Base-by-base conservation (phyloP, 2,329 filamentous ascomycete species). In the Botrytis tulipae region DNA sequence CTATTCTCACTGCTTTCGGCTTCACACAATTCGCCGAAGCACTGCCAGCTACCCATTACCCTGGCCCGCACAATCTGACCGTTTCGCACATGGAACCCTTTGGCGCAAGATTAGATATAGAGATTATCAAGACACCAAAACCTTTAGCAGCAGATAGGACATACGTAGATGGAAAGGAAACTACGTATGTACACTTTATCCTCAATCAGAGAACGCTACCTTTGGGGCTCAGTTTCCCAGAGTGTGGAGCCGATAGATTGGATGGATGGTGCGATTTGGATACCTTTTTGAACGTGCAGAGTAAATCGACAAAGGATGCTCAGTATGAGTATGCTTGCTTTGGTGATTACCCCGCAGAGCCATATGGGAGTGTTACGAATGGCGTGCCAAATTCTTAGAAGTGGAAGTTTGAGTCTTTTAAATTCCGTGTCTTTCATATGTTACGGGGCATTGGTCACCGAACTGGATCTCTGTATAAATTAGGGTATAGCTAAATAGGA, bases 221-320 rank as follows among this genome's bases (percentile, higher is more conserved):
- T 1, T 83, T 94, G 0, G 90, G 91, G 10, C 82, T 82, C 74
- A 93, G 90, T 78, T 90, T 93, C 75, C 82, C 87, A 1, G 87
- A 89, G 74, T 94, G 92, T 77, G 91, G 88, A 57, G 82, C 77
- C 1, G 80, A 85, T 18, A 83, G 92, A 7, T 87, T 90, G 61
- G 92, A 94, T 80, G 92, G 92, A 0, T 94, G 92, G 92, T 94
- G 92, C 80, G 91, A 94, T 79, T 81, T 94, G 67, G 85, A 86
- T 4, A 90, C 90, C 0, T 94, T 94, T 78, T 78, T 94, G 61
- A 81, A 87, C 74, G 84, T 90, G 8, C 89, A 92, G 82, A 84
- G 89, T 74, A 83, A 83, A 75, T 90, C 90, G 85, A 81, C 88
- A 51, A 84, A 83, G 29, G 82, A 85, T 75, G 90, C 91, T 5